Evolutionary conservation across 176 grass and related monocot species (phyloP).

Genomic region (Carex cristatella): DNA sequence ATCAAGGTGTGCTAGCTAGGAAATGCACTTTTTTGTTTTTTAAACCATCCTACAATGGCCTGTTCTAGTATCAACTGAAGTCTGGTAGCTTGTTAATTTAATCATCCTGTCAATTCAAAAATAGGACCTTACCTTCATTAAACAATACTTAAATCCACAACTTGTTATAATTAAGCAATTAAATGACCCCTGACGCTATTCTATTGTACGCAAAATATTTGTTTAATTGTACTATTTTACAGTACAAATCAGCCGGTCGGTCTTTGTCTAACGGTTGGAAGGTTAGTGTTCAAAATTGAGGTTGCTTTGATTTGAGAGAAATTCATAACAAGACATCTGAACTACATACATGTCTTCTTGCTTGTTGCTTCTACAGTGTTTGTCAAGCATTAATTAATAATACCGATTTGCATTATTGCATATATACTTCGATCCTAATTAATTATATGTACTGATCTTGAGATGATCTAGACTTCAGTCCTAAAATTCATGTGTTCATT

Average conservation of each 20-base stretch:
- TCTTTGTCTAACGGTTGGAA: slow-evolving; percentile 14
- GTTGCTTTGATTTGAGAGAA: slow-evolving; percentile 20
- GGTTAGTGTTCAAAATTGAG: slow-evolving; percentile 4
- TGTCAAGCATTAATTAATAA: background rate
- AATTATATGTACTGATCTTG: background rate
- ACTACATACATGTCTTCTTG: slow-evolving; percentile 7
- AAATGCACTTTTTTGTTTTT: background rate
- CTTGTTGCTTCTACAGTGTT: background rate
- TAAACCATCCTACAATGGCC: background rate
- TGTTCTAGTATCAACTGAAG: background rate
- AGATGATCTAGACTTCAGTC: background rate
- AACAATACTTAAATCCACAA: background rate
- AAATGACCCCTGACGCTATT: background rate
- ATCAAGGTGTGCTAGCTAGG: background rate
- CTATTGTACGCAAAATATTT: background rate
- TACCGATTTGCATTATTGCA: background rate
- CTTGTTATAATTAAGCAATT: background rate
- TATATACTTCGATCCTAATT: background rate
- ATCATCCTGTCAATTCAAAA: background rate
- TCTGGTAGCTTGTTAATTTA: background rate
- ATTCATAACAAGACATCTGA: slow-evolving; percentile 4
- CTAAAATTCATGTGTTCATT: background rate
- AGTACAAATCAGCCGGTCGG: background rate
- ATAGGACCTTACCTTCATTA: background rate
- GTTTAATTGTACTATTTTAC: background rate